These are phyloP conservation scores for Cladophialophora psammophila DNA, from an alignment of 2,329 filamentous ascomycete species.

Conservation along the genomic window DNA sequence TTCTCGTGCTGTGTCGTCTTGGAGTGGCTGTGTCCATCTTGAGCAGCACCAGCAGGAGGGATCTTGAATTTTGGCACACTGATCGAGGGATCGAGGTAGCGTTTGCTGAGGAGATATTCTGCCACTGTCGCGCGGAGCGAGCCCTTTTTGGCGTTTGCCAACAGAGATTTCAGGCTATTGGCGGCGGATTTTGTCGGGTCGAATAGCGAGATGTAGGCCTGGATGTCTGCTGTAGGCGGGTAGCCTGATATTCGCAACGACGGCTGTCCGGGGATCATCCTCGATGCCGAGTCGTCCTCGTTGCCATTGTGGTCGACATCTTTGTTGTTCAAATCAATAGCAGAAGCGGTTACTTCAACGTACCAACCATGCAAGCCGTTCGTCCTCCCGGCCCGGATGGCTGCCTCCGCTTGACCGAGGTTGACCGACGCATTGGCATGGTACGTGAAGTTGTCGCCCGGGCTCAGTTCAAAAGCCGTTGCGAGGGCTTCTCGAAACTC, in stretches of 20 bases:
- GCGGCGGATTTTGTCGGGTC: slow-evolving; percentile 64
- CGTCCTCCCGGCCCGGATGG: slow-evolving; percentile 55
- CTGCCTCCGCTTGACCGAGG: slow-evolving; percentile 58
- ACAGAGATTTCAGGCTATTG: slow-evolving; percentile 68
- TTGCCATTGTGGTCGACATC: no score
- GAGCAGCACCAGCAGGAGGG: slow-evolving; percentile 38
- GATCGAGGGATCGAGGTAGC: slow-evolving; percentile 53
- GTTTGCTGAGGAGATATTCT: slow-evolving; percentile 61
- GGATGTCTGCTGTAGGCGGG: slow-evolving; percentile 65
- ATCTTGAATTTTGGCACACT: slow-evolving; percentile 52
- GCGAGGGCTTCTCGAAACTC: slow-evolving; percentile 57
- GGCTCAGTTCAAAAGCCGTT: slow-evolving; percentile 56
- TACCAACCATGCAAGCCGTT: slow-evolving; percentile 62
- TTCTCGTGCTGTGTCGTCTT: slow-evolving; percentile 57
- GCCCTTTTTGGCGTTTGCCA: slow-evolving; percentile 69
- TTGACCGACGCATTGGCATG: slow-evolving; percentile 60
- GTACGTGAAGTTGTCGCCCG: slow-evolving; percentile 59
- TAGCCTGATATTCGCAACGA: slow-evolving; percentile 45
- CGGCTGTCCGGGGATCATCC: slow-evolving; percentile 20
- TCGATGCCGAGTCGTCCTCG: neutral
- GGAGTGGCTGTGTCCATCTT: slow-evolving; percentile 51
- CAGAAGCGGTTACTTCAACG: slow-evolving; percentile 26
- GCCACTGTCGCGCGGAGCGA: slow-evolving; percentile 67
- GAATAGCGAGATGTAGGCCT: slow-evolving; percentile 73
- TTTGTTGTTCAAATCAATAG: neutral